Evolutionary conservation across 805 yeast species (phyloP).

Genomic region (Kodamaea kakaduensis): DNA sequence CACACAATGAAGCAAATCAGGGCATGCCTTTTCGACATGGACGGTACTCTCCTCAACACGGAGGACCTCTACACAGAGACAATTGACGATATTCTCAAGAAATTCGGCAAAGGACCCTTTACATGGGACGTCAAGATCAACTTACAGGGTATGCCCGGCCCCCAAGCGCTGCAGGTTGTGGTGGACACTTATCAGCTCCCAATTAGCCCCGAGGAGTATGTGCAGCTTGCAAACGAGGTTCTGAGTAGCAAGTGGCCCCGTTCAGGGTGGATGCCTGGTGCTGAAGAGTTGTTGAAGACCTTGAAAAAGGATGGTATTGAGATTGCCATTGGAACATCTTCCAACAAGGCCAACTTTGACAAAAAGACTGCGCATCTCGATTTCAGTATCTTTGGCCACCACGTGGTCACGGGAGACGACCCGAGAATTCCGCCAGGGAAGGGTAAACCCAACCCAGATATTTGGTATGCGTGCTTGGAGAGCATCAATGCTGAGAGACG

Average conservation of each 20-base stretch:
- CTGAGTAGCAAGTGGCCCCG: slow-evolving; percentile 63
- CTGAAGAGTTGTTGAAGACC: slow-evolving; percentile 57
- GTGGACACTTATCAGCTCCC: slow-evolving; percentile 68
- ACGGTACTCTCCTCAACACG: slow-evolving; percentile 87
- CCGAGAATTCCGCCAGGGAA: slow-evolving; percentile 73
- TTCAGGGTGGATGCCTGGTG: slow-evolving; percentile 78
- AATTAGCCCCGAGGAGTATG: slow-evolving; percentile 59
- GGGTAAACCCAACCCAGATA: slow-evolving; percentile 93
- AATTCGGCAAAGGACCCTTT: slow-evolving; percentile 71
- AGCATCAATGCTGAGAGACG: slow-evolving; percentile 57
- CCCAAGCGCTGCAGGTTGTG: slow-evolving; percentile 60
- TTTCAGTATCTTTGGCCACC: slow-evolving; percentile 48
- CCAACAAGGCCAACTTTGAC: slow-evolving; percentile 56
- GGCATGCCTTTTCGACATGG: slow-evolving; percentile 90
- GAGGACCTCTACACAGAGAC: slow-evolving; percentile 89
- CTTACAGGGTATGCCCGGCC: slow-evolving; percentile 90
- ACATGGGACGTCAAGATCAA: slow-evolving; percentile 89
- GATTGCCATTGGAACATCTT: slow-evolving; percentile 87
- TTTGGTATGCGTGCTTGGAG: slow-evolving; percentile 79
- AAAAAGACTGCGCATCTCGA: slow-evolving; percentile 68
- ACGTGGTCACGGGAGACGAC: slow-evolving; percentile 87
- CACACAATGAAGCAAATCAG: slow-evolving; percentile 26
- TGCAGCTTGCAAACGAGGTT: slow-evolving; percentile 44
- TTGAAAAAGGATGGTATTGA: slow-evolving; percentile 58
- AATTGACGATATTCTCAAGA: slow-evolving; percentile 59